Base-by-base conservation (phyloP, 768 basidiomycete genomes). In the Psilocybe cyanescens region DNA sequence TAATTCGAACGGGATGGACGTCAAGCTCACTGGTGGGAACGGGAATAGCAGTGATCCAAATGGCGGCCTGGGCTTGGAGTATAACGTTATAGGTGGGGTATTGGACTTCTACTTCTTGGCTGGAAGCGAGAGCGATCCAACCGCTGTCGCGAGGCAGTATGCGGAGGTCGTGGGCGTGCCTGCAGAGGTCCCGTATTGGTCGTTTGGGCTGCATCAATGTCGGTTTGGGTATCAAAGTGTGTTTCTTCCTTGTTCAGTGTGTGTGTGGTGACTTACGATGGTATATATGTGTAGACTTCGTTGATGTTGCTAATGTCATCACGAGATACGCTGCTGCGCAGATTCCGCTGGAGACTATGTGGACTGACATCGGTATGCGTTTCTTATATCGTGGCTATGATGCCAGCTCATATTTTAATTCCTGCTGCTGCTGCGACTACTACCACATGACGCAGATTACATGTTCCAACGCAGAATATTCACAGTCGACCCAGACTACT, bases 91-190 rank as follows among this genome's bases (percentile, higher is more conserved):
- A 65, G 92, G 91, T 3, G 91, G 91, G 8, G 81, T 91, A 1
- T 71, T 92, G 33, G 91, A 92, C 70, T 87, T 92, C 65, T 90
- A 91, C 78, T 91, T 94, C 75, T 75, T 92, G 55, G 84, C 88
- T 31, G 90, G 90, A 6, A 87, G 85, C 67, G 76, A 80, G 65
- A 79, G 73, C 4, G 80, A 86, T 67, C 88, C 89, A 3, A 77
- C 73, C 2, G 83, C 81, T 46, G 83, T 87, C 0, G 82, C 86
- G 4, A 77, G 80, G 61, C 91, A 94, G 74, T 92, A 92, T 71
- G 83, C 88, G 8, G 78, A 89, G 63, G 68, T 91, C 33, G 83
- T 82, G 0, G 91, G 90, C 2, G 72, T 73, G 1, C 89, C 91
- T 7, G 88, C 88, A 3, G 86, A 90, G 71, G 84, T 90, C 3